Conservation (phyloP, 2,329 filamentous ascomycete genomes). For the Ramichloridium luteum region DNA sequence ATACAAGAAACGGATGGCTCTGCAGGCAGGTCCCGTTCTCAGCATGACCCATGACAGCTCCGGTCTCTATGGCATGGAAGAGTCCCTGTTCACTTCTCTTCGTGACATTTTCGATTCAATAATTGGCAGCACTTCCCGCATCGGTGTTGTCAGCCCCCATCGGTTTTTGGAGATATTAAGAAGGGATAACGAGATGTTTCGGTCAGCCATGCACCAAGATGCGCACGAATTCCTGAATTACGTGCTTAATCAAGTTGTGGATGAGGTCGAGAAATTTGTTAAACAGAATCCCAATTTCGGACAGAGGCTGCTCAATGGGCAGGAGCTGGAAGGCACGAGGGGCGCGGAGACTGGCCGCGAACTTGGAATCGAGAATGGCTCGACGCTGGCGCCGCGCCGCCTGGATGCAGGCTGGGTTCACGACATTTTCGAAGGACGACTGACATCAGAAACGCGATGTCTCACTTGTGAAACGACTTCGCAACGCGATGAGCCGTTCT, state of each 20-base stretch:
- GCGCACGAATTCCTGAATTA: constrained; percentile 95
- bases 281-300: constrained; percentile 47
- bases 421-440: constrained; percentile 85
- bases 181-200: constrained; percentile 92
- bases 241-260: constrained; percentile 88
- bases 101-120: constrained; percentile 94
- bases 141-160: constrained; percentile 81
- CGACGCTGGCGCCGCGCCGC: constrained; percentile 7
- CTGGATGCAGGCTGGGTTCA: constrained; percentile 66
- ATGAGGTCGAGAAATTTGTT: constrained; percentile 83
- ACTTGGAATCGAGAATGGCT: background rate
- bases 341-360: constrained; percentile 1
- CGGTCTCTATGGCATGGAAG: constrained; percentile 76
- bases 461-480: constrained; percentile 93
- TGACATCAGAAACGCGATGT: constrained; percentile 94
- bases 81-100: constrained; percentile 84
- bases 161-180: constrained; percentile 90
- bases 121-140: constrained; percentile 66
- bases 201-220: constrained; percentile 94
- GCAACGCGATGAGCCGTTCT: constrained; percentile 86
- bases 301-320: constrained; percentile 18
- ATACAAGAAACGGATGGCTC: constrained; percentile 93
- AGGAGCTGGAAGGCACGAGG: constrained; percentile 13
- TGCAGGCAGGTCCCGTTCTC: constrained; percentile 75
- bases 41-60: constrained; percentile 74